These are phyloP conservation scores for Podila epicladia DNA, from an alignment of 192 early-diverging fungal genomes.

Conservation along the genomic window DNA sequence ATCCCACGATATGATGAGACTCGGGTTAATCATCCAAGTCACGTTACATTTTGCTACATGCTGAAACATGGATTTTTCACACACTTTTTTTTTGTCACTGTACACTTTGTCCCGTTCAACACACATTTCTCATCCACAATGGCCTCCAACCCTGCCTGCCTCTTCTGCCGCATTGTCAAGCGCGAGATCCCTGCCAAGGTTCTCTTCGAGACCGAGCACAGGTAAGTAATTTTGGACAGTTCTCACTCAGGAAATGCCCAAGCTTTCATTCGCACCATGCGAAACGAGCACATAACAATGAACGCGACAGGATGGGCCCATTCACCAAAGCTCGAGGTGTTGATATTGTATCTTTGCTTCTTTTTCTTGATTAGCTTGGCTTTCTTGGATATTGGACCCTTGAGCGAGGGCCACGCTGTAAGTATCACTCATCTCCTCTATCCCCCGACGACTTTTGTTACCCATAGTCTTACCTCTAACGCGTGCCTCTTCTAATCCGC, in stretches of 20 bases:
- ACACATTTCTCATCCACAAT: constrained; percentile 38
- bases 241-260: constrained; percentile 55
- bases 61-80: no score
- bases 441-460: no score
- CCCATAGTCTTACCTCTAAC: no score
- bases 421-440: neutral
- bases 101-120: neutral
- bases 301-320: neutral
- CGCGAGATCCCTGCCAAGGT: constrained; percentile 88
- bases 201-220: constrained; percentile 83
- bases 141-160: constrained; percentile 72
- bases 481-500: neutral
- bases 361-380: constrained; percentile 29
- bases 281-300: neutral
- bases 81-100: no score
- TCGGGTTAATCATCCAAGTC: no score
- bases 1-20: no score
- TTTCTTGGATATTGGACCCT: constrained; percentile 37
- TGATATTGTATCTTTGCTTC: neutral
- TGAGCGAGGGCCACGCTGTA: constrained; percentile 24
- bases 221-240: constrained; percentile 30
- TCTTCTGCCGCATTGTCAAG: constrained; percentile 93
- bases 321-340: neutral
- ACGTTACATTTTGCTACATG: no score
- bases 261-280: constrained; percentile 71